Base-by-base conservation (phyloP, 2,329 filamentous ascomycete species). In the Alternaria dauci region DNA sequence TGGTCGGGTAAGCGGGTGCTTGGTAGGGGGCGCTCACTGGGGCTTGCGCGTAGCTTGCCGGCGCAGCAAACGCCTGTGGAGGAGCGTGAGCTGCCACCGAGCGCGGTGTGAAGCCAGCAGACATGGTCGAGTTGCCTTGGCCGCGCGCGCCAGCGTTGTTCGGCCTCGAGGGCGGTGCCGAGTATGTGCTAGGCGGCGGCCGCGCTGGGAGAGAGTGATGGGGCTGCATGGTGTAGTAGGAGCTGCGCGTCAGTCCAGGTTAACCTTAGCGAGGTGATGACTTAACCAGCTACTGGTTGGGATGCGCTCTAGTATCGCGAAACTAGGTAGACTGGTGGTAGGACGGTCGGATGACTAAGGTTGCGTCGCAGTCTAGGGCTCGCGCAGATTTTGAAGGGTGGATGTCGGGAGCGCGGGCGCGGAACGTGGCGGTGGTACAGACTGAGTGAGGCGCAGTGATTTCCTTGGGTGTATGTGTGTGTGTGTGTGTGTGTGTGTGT, bases 161-260 rank as follows among this genome's bases (percentile, higher is more conserved):
- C 46, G 76, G 73, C 36, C 81, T 76, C 28, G 87, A 83, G 53
- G 88, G 87, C 44, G 91, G 91, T 63, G 92, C 92, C 70, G 80
- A 79, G 63, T 78, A 78, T 55, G 76, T 77, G 26, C 88, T 83
- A 53, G 88, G 86, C 42, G 92, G 91, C 63, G 92, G 92, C 70
- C 91, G 89, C 65, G 92, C 88, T 67, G 92, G 92, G 39, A 96
- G 89, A 70, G 90, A 92, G 74, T 77, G 86, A 81, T 71, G 81
- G 41, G 80, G 78, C 71, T 74, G 79, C 70, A 73, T 74, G 42
- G 48, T 59, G 59, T 58, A 39, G 52, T 39, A 28, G 55, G 53
- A 47, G 30, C 43, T 52, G 56, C 43, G 53, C 47, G 61, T 65
- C 67, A 66, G 63, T 65, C 54, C 60, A 67, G 67, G 38, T 41